Evolutionary conservation across 805 yeast species (phyloP), one percentile per base, ranked within the genome.

Genomic region (Schwanniomyces vanrijiae): DNA sequence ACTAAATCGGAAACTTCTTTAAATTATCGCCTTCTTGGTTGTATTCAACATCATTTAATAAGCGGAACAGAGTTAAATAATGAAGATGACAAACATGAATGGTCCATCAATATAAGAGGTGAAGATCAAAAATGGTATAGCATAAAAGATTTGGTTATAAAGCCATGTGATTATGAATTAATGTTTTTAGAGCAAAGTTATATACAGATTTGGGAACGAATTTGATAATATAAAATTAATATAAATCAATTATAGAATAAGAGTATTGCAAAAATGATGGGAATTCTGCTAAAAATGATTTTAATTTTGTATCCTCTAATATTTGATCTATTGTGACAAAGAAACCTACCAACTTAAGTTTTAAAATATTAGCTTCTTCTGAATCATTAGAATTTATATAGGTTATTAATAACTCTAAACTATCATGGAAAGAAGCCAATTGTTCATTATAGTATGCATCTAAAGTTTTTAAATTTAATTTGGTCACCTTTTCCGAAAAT

Each of bases 161-260:
- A 65, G 29, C 60, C 60, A 11, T 73, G 78, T 19, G 83, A 82
- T 33, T 70, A 70, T 43, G 90, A 84, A 50, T 66, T 86, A 35
- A 55, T 88, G 46, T 83, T 86, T 56, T 60, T 87, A 25, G 73
- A 76, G 34, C 88, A 85, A 54, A 76, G 81, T 28, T 82, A 78
- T 61, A 65, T 88, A 21, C 92, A 87, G 61, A 66, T 88, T 9
- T 86, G 94, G 91, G 76, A 78, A 51, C 64, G 60, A 33, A 26
- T 44, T 24, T 44, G 28, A 44, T 31, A 40, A 43, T n/a, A 16
- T 39, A 22, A 19, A 28, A 13, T 19, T 42, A 42, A 34, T 42
- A 42, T 21, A 16, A 44, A 28, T 28, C 38, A 25, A 44, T 20
- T 16, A 47, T 28, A 11, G 42, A 29, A 40, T 52, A 52, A 35